These are phyloP conservation scores for Penicillium parvum DNA, from an alignment of 495 filamentous ascomycete species.

Conservation along the genomic window DNA sequence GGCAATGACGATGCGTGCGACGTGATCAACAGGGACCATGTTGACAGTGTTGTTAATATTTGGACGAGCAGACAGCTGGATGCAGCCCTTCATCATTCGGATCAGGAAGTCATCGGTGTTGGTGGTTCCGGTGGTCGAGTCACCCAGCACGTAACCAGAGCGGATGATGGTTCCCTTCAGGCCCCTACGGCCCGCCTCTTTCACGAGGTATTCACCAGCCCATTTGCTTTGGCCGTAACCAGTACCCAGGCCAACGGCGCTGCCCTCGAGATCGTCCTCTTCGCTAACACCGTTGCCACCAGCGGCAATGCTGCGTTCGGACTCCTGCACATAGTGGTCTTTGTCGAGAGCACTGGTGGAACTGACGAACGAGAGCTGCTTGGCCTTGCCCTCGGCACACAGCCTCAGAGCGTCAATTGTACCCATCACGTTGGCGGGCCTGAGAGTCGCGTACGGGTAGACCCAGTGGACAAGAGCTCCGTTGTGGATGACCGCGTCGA, in stretches of 20 bases:
- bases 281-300: constrained; percentile 56
- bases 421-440: constrained; percentile 72
- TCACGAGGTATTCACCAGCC: constrained; percentile 74
- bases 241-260: constrained; percentile 61
- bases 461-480: constrained; percentile 90
- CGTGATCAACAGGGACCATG: constrained; percentile 82
- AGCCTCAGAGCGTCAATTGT: constrained; percentile 75
- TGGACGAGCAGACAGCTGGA: constrained; percentile 70
- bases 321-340: constrained; percentile 71
- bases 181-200: constrained; percentile 74
- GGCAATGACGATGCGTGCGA: constrained; percentile 73
- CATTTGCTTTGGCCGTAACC: constrained; percentile 94
- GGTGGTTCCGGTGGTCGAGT: constrained; percentile 63
- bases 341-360: constrained; percentile 83
- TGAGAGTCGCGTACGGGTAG: constrained; percentile 69
- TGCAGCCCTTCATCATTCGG: constrained; percentile 82
- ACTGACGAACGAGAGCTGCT: constrained; percentile 77
- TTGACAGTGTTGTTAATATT: constrained; percentile 86
- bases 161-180: constrained; percentile 72
- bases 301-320: constrained; percentile 50
- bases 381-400: constrained; percentile 71
- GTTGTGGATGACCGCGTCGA: constrained; percentile 85
- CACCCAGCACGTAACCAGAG: constrained; percentile 83
- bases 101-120: constrained; percentile 93
- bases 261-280: constrained; percentile 62